Conservation (phyloP, 1,284 basidiomycete genomes). For the Cryptococcus neoformans region DNA sequence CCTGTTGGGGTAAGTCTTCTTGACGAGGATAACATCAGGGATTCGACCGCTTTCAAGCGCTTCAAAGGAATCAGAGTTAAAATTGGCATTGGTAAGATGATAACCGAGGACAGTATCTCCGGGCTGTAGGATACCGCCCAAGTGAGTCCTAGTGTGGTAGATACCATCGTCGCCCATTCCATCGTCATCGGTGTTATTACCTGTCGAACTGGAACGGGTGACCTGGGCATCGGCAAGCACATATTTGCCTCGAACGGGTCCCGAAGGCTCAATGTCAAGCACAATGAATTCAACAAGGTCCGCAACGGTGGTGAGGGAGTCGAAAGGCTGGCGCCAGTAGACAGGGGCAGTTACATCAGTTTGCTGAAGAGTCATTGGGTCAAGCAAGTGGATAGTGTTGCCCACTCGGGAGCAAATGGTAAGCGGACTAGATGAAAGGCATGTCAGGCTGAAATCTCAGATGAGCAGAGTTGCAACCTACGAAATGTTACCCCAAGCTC, state of each 20-base stretch:
- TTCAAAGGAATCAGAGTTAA: slow-evolving; percentile 86
- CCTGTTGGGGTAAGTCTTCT: slow-evolving; percentile 93
- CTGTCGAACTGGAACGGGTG: slow-evolving; percentile 67
- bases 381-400: slow-evolving; percentile 86
- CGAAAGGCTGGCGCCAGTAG: slow-evolving; percentile 90
- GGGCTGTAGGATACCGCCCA: slow-evolving; percentile 91
- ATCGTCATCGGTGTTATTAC: slow-evolving; percentile 44
- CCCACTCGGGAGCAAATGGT: slow-evolving; percentile 87
- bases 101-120: slow-evolving; percentile 93
- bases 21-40: slow-evolving; percentile 90
- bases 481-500: slow-evolving; percentile 78
- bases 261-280: slow-evolving; percentile 86
- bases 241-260: slow-evolving; percentile 65
- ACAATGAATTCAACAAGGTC: slow-evolving; percentile 95
- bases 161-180: slow-evolving; percentile 64
- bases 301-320: slow-evolving; percentile 71
- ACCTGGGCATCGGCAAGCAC: slow-evolving; percentile 94
- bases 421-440: slow-evolving; percentile 57
- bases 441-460: not conserved
- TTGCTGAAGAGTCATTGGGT: slow-evolving; percentile 79
- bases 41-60: slow-evolving; percentile 67
- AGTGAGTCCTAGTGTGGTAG: slow-evolving; percentile 93
- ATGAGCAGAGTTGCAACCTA: slow-evolving; percentile 18
- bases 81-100: slow-evolving; percentile 83
- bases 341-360: slow-evolving; percentile 76